Base-by-base conservation (phyloP, 2,329 filamentous ascomycete species). In the Alternaria triticimaculans region DNA sequence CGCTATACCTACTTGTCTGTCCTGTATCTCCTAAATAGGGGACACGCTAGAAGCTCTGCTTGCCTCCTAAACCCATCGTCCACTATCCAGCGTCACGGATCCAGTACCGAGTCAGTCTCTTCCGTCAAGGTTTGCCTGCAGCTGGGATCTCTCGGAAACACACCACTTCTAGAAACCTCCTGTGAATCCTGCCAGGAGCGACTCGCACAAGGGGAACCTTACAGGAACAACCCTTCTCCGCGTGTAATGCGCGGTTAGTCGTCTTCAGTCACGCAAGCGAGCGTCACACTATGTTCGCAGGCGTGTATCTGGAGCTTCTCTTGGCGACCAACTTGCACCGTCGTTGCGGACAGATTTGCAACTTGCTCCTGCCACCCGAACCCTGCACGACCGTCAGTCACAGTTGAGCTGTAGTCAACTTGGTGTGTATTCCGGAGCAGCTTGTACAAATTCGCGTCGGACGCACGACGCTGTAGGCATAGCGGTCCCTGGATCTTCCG, bases 31-130 rank as follows among this genome's bases (percentile, higher is more conserved):
- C 69, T 62, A 55, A 56, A 56, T 37, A 64, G 45, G 43, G 67
- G 62, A 23, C 26, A 56, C 69, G 64, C 71, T 73, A 71, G 69
- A 72, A 71, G 65, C 58, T 64, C 67, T 68, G 49, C 55, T 50
- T 66, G 58, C 41, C 55, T 43, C 54, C 58, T 58, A 68, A 55
- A 45, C 61, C 37, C 56, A 50, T 55, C 51, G 60, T 59, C 28
- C 56, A 50, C 57, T 53, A 56, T 59, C 60, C 60, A 67, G 55
- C 48, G 33, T 65, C 50, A 55, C 37, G 56, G 59, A 49, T 62
- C 53, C 50, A 49, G 33, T 45, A 7, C 30, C 57, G 67, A 72
- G 68, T 71, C 70, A 72, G 65, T 18, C 62, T 59, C 44, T 49
- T 50, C 53, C 44, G 28, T 58, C 62, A 64, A 63, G 65, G 63